Evolutionary conservation across 2,329 filamentous ascomycete genomes (phyloP).

Genomic region (Monosporascus ibericus): DNA sequence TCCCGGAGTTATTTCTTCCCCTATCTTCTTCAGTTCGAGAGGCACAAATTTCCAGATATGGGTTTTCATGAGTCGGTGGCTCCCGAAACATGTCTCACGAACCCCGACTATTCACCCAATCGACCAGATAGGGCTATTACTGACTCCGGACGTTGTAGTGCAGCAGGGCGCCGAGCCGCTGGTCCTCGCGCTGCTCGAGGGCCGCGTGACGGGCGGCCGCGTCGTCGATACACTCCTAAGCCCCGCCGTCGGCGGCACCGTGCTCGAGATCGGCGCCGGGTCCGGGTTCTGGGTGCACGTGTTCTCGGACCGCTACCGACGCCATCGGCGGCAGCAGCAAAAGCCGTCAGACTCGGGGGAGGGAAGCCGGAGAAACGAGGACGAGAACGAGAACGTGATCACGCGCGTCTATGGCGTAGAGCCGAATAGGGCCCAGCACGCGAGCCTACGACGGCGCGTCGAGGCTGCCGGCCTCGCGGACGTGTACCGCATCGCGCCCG

Average conservation of each 20-base stretch:
- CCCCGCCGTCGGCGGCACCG: constrained; percentile 40
- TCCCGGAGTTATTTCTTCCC: too few species aligned
- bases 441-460: constrained; percentile 39
- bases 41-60: too few species aligned
- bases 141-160: too few species aligned
- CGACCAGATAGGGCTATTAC: too few species aligned
- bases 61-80: too few species aligned
- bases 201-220: constrained; percentile 34
- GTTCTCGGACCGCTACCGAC: constrained; percentile 26
- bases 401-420: constrained; percentile 57
- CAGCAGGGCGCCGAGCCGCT: constrained; percentile 30
- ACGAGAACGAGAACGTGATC: constrained; percentile 16
- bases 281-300: constrained; percentile 55
- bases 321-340: constrained; percentile 2
- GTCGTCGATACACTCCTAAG: constrained; percentile 26
- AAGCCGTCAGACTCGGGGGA: constrained; percentile 1
- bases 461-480: constrained; percentile 45
- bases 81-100: too few species aligned
- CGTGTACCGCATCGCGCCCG: constrained; percentile 55
- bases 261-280: constrained; percentile 59
- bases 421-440: constrained; percentile 51
- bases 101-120: too few species aligned
- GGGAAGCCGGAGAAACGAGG: constrained; percentile 4
- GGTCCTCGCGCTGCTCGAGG: constrained; percentile 50
- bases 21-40: too few species aligned